Evolutionary conservation across 2,329 filamentous ascomycete species (phyloP), one percentile per base, ranked within the genome.

Genomic region (Claviceps sp.): DNA sequence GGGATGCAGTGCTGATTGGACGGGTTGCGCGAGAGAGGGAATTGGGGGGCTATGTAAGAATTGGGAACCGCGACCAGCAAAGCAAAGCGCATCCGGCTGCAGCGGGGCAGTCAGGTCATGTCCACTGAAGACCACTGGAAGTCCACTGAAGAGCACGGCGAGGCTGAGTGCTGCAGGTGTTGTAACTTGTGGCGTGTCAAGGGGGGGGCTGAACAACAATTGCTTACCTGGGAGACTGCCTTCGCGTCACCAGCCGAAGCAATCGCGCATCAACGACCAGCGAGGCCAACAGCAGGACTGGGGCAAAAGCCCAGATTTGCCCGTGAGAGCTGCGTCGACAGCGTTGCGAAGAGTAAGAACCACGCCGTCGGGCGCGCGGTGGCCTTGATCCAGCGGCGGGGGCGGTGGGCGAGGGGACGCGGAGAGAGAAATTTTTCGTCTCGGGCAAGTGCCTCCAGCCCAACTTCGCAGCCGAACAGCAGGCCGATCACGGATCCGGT

Each of bases 381-480:
- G 54, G 55, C 56, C 56, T 54, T 52, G 47, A 48, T 52, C 55
- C 54, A 54, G 57, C 54, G 26, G 53, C 50, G 51, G 26, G 17
- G 59, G 55, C 30, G 30, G 8, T 30, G 30, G 26, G 26, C 26
- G 26, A 30, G 26, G 7, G 26, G 22, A 22, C n/a, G 57, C 50
- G 57, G 61, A 47, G 57, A 57, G 56, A 64, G 62, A 67, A 65
- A 63, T 62, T 66, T 66, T 67, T 47, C 61, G 61, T 60, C 55
- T 56, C 58, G 54, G 54, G 56, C 56, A 56, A 48, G 39, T 50
- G 50, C 40, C 45, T 43, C 48, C 49, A 54, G 50, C 52, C 54
- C 52, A 54, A 34, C 54, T 48, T 54, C 54, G 42, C 52, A 49
- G 49, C 50, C 50, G 53, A 50, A 47, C 49, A 48, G 34, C 26